These are phyloP conservation scores for Nicotiana sylvestris DNA, from an alignment of 257 asterid genomes.

Conservation along the genomic window DNA sequence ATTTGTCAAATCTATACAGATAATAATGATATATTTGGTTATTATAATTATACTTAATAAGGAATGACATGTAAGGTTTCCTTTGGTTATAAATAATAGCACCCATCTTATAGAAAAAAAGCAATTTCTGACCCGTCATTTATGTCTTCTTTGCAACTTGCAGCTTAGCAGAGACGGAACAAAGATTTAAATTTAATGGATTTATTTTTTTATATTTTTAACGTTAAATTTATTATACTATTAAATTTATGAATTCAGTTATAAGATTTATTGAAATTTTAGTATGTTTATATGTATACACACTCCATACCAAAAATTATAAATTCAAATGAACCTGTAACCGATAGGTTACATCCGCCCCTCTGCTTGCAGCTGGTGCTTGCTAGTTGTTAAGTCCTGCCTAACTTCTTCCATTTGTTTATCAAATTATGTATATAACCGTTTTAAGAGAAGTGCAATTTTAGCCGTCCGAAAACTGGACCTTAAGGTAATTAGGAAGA, in stretches of 20 bases:
- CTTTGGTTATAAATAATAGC: background rate
- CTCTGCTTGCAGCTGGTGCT: background rate
- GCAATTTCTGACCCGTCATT: background rate
- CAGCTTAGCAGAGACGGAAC: too few relatives aligned
- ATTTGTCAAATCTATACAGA: conserved; percentile 8
- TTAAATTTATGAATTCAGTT: too few relatives aligned
- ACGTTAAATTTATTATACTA: too few relatives aligned
- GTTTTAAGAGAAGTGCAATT: background rate
- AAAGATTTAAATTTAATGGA: too few relatives aligned
- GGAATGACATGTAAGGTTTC: background rate
- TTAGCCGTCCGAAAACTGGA: background rate
- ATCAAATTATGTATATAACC: background rate
- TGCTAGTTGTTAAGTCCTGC: background rate
- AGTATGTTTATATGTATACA: too few relatives aligned
- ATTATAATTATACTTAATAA: background rate
- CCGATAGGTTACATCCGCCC: too few relatives aligned
- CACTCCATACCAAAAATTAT: fast-evolving
- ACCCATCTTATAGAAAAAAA: background rate
- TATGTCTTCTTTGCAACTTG: background rate
- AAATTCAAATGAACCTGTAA: too few relatives aligned
- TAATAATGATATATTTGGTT: background rate
- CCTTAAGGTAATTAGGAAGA: too few relatives aligned
- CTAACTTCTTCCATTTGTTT: background rate
- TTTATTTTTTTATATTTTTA: too few relatives aligned
- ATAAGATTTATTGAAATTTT: too few relatives aligned